Evolutionary conservation across 75 land plant genomes (phyloP).

Genomic region (Adiantum capillusveneris): DNA sequence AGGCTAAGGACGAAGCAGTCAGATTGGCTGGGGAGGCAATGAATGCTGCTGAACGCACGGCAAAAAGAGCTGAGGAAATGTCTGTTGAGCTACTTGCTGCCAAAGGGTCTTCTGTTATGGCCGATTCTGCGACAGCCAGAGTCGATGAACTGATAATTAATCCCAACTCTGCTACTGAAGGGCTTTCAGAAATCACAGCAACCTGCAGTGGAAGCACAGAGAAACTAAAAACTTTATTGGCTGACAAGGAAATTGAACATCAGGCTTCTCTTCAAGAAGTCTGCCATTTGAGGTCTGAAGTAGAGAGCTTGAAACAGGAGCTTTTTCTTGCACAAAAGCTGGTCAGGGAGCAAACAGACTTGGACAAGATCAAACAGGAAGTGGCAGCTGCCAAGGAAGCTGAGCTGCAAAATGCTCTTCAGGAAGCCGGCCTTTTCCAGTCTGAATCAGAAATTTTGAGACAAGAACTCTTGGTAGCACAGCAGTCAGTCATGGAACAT

Average conservation of each 20-base stretch:
- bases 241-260: slow-evolving; percentile 30
- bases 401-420: no score
- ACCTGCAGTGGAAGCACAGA: slow-evolving; percentile 26
- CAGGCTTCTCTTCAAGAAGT: background rate
- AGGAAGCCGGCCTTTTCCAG: no score
- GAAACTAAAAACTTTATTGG: slow-evolving; percentile 32
- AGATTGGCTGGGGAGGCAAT: slow-evolving; percentile 42
- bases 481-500: no score
- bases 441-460: no score
- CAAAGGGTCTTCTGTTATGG: background rate
- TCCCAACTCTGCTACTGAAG: background rate
- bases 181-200: slow-evolving; percentile 24
- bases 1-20: slow-evolving; percentile 37
- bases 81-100: slow-evolving; percentile 11
- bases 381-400: no score
- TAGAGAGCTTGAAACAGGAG: slow-evolving; percentile 14
- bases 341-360: no score
- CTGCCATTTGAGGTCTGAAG: background rate
- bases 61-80: slow-evolving; percentile 35
- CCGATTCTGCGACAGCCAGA: background rate
- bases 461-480: no score
- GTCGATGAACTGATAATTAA: background rate
- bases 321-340: slow-evolving; percentile 21
- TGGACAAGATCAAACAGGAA: no score
- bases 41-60: slow-evolving; percentile 24